phyloP scores from a whole-genome alignment of 306 rosid genomes.

The Vigna radiata region DNA sequence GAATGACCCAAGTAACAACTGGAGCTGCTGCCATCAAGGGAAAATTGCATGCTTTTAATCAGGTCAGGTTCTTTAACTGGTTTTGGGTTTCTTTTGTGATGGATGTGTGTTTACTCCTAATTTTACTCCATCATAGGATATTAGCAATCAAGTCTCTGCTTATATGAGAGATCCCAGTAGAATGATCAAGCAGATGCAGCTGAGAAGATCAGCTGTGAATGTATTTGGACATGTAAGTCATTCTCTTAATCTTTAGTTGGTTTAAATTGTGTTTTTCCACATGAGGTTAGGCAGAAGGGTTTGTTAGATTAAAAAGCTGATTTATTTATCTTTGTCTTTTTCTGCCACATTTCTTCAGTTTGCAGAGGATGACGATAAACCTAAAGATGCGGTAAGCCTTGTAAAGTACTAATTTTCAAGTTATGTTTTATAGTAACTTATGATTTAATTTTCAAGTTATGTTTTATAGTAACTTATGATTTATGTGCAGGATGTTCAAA shows the following conservation, averaged over 20 bases:
- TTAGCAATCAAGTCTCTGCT: constrained; percentile 79
- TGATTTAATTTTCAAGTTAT: constrained; percentile 32
- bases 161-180: constrained; percentile 97
- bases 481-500: constrained; percentile 16
- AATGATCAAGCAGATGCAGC: constrained; percentile 86
- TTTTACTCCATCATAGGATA: constrained; percentile 59
- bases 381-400: constrained; percentile 54
- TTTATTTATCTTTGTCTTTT: constrained; percentile 31
- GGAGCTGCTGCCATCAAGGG: constrained; percentile 91
- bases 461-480: not conserved
- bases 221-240: constrained; percentile 78
- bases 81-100: constrained; percentile 10
- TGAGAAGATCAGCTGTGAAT: constrained; percentile 61
- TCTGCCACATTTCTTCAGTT: constrained; percentile 55
- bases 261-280: constrained; percentile 13
- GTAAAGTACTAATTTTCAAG: not conserved
- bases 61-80: constrained; percentile 59
- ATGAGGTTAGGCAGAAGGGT: constrained; percentile 8
- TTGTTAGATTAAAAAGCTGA: constrained; percentile 3
- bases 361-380: constrained; percentile 42
- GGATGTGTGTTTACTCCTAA: not conserved
- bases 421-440: constrained; percentile 18
- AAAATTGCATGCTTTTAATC: constrained; percentile 86
- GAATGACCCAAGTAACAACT: constrained; percentile 85
- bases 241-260: constrained; percentile 30